Conservation (phyloP, 108 stramenopile species). For the Conticribra guillardii region DNA sequence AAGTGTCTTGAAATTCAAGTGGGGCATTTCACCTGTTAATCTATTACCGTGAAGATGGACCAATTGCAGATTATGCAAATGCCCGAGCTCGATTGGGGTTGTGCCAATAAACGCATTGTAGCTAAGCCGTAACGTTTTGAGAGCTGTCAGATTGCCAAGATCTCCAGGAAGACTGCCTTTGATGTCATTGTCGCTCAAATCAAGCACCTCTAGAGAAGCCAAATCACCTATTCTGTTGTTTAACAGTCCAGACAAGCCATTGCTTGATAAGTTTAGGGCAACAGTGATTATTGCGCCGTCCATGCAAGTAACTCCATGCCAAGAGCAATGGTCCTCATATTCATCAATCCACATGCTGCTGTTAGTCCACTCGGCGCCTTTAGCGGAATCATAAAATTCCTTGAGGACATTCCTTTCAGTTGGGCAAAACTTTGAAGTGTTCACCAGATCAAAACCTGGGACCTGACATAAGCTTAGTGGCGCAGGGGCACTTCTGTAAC, state of each 20-base stretch:
- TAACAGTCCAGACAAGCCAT: constrained; percentile 52
- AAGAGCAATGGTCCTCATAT: constrained; percentile 3
- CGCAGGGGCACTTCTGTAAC: neutral
- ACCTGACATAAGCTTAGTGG: too few relatives aligned
- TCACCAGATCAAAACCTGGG: constrained; percentile 16
- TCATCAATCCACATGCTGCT: constrained; percentile 15
- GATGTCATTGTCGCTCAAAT: constrained; percentile 51
- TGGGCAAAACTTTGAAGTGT: constrained; percentile 15
- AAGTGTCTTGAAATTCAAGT: neutral
- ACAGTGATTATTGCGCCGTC: neutral
- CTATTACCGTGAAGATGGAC: constrained; percentile 34
- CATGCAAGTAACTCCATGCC: constrained; percentile 20
- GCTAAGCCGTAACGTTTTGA: constrained; percentile 49
- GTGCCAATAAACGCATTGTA: constrained; percentile 56
- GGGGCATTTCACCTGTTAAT: constrained; percentile 13
- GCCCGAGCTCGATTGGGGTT: constrained; percentile 12
- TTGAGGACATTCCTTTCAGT: constrained; percentile 23
- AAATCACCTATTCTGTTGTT: constrained; percentile 52
- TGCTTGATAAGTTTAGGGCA: constrained; percentile 15
- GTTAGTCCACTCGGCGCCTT: constrained; percentile 25
- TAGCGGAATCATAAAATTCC: constrained; percentile 23
- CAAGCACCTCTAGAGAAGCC: constrained; percentile 47
- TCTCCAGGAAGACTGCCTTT: constrained; percentile 64
- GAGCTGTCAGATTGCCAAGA: constrained; percentile 52
- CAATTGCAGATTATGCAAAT: constrained; percentile 5